phyloP scores from a whole-genome alignment of 108 stramenopile species.

The Thalassiosira profunda region DNA sequence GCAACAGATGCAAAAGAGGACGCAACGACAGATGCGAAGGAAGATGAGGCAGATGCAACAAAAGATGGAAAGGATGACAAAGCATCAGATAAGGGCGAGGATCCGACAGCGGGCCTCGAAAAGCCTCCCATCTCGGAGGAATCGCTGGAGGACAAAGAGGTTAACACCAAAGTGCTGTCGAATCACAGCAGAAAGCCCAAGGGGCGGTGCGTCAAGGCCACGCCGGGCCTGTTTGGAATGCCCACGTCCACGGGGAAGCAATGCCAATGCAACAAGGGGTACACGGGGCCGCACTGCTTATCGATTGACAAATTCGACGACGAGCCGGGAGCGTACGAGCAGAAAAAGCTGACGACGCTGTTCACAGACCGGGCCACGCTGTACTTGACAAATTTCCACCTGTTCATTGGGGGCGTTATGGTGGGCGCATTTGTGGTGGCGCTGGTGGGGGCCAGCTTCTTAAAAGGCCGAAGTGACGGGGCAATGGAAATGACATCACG shows the following conservation, averaged over 20 bases:
- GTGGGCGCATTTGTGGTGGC: conserved; percentile 30
- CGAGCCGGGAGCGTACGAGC: conserved; percentile 58
- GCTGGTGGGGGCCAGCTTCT: conserved; percentile 13
- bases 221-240: conserved; percentile 33
- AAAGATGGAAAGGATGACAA: neutral
- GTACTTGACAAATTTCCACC: conserved; percentile 32
- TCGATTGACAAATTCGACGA: conserved; percentile 71
- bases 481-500: conserved; percentile 12
- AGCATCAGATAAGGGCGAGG: neutral
- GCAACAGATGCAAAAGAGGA: conserved; percentile 4
- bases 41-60: too few species aligned
- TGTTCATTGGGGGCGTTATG: conserved; percentile 27
- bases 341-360: conserved; percentile 28
- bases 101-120: conserved; percentile 4
- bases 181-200: conserved; percentile 34
- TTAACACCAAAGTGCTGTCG: conserved; percentile 13
- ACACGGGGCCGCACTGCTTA: conserved; percentile 83
- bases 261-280: conserved; percentile 81
- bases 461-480: neutral
- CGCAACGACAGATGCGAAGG: neutral
- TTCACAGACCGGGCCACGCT: conserved; percentile 31
- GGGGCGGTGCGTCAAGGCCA: conserved; percentile 28
- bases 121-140: conserved; percentile 31
- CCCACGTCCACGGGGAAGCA: conserved; percentile 29
- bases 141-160: conserved; percentile 10